Evolutionary conservation across 306 rosid species (phyloP).

Genomic region (Pueraria montana): DNA sequence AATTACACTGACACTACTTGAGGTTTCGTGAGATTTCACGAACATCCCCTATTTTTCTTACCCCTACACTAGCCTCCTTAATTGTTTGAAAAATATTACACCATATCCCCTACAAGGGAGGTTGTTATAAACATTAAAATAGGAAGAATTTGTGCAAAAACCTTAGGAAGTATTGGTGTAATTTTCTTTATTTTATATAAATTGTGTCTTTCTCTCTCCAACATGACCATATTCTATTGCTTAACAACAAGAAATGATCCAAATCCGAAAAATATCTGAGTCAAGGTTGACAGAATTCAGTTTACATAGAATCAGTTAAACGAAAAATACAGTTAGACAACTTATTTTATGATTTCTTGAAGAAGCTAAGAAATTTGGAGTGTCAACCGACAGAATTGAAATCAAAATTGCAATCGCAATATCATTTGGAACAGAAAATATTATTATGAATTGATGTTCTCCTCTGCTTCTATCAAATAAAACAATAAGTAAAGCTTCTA

Average conservation of each 20-base stretch:
- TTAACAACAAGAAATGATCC: background rate
- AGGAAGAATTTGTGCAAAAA: no score
- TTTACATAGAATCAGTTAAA: constrained; percentile 29
- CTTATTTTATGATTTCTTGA: constrained; percentile 9
- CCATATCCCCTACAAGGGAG: no score
- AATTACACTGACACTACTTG: no score
- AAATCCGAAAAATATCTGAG: background rate
- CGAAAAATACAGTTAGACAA: background rate
- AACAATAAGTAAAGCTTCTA: constrained; percentile 27
- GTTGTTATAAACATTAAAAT: no score
- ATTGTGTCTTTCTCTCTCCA: background rate
- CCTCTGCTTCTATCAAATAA: background rate
- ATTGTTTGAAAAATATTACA: no score
- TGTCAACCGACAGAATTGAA: constrained; percentile 6
- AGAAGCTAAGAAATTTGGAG: constrained; percentile 7
- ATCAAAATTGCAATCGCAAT: background rate
- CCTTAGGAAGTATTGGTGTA: no score
- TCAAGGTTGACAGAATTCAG: constrained; percentile 3
- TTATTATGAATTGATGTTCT: constrained; percentile 19
- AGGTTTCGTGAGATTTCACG: no score
- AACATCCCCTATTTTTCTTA: no score
- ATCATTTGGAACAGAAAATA: constrained; percentile 17
- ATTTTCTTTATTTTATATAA: no score
- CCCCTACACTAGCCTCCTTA: no score
- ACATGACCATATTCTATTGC: background rate